A percentile compares a stretch with the other conserved stretches of the same genome.
Evolutionary conservation across 2,329 filamentous ascomycete genomes (phyloP).

Genomic region (Diaporthe australafricana): DNA sequence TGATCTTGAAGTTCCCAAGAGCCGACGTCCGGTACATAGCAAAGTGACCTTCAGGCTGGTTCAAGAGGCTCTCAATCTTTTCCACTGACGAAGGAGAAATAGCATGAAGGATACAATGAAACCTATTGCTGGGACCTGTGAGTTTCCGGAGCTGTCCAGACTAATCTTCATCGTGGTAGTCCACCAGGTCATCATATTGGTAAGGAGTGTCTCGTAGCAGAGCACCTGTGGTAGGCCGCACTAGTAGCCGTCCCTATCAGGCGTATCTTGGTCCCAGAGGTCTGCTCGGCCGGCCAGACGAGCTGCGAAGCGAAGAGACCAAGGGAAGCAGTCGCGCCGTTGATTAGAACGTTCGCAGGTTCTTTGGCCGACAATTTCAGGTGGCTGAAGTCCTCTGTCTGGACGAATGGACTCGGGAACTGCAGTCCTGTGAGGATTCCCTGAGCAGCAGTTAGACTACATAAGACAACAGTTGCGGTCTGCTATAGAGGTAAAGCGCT

Average conservation of each 20-base stretch:
- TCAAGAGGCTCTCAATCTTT: no score
- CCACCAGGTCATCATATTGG: constrained; percentile 50
- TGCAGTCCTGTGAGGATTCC: constrained; percentile 51
- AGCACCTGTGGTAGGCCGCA: constrained; percentile 36
- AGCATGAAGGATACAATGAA: constrained; percentile 52
- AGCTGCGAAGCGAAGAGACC: constrained; percentile 48
- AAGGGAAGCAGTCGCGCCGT: constrained; percentile 48
- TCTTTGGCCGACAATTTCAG: not conserved
- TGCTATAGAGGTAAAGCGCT: no score
- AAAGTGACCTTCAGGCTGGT: not conserved
- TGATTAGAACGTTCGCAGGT: constrained; percentile 42
- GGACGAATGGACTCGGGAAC: constrained; percentile 48
- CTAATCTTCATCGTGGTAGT: constrained; percentile 52
- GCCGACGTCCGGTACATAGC: not conserved
- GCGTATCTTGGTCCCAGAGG: no score
- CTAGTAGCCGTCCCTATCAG: constrained; percentile 48
- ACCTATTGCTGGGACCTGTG: constrained; percentile 38
- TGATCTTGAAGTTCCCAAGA: not conserved
- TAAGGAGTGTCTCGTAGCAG: constrained; percentile 49
- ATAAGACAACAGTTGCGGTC: constrained; percentile 53
- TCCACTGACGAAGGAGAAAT: no score
- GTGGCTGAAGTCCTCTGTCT: not conserved
- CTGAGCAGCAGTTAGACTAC: constrained; percentile 57
- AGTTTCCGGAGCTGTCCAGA: constrained; percentile 42
- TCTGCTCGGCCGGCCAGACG: constrained; percentile 34